A percentile compares a stretch with the other conserved stretches of the same genome.
Conservation (phyloP, 495 filamentous ascomycete genomes). For the Pyrenula massariospora region DNA sequence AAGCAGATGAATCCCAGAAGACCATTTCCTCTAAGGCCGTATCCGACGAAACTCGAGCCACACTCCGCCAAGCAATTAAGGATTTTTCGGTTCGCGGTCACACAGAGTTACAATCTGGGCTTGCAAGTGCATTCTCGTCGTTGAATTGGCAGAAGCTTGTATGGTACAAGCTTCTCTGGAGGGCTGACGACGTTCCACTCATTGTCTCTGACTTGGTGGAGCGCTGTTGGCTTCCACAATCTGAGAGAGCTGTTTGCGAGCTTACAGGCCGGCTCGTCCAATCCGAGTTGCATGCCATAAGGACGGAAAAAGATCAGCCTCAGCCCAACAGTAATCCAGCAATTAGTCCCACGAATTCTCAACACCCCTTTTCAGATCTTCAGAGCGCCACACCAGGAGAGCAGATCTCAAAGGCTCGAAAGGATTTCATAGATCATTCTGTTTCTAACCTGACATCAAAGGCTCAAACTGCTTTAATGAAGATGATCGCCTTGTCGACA, state of each 20-base stretch:
- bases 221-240: conserved; percentile 56
- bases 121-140: conserved; percentile 61
- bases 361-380: conserved; percentile 6
- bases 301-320: not conserved
- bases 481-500: conserved; percentile 56
- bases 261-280: conserved; percentile 71
- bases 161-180: conserved; percentile 96
- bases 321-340: not conserved
- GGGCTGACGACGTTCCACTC: conserved; percentile 79
- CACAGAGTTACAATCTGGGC: conserved; percentile 64
- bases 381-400: conserved; percentile 33
- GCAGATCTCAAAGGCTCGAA: not conserved
- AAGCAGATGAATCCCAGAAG: conserved; percentile 15
- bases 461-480: conserved; percentile 66
- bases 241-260: conserved; percentile 67
- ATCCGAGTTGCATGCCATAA: conserved; percentile 28
- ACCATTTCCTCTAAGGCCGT: conserved; percentile 6
- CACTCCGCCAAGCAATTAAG: conserved; percentile 45
- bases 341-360: not conserved
- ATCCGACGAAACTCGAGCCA: conserved; percentile 26
- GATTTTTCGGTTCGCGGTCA: conserved; percentile 72
- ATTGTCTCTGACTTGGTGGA: conserved; percentile 66
- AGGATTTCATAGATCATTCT: conserved; percentile 41
- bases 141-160: conserved; percentile 59
- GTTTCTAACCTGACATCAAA: conserved; percentile 69